These are phyloP conservation scores for Thymus quinquecostatus DNA, from an alignment of 257 asterid species.

Conservation along the genomic window DNA sequence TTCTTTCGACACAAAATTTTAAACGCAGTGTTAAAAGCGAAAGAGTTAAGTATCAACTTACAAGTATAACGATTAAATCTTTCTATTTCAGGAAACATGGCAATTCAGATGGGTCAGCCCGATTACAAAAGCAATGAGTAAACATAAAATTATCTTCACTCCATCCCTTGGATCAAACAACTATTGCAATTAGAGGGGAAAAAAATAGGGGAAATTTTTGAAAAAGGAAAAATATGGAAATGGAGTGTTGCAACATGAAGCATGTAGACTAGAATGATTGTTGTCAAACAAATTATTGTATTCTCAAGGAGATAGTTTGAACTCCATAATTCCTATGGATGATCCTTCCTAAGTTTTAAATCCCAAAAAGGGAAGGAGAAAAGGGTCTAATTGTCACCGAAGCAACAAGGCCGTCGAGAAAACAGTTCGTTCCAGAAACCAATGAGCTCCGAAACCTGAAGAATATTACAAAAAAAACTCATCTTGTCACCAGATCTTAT, in stretches of 20 bases:
- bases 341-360: slow-evolving; percentile 29
- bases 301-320: slow-evolving; percentile 36
- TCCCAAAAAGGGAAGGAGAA: slow-evolving; percentile 31
- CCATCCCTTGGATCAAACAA: background rate
- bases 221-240: background rate
- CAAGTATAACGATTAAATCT: too few species aligned
- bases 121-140: background rate
- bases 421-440: slow-evolving; percentile 34
- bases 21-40: too few species aligned
- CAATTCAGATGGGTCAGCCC: too few species aligned
- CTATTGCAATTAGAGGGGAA: background rate
- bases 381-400: slow-evolving; percentile 40
- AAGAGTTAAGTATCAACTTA: too few species aligned
- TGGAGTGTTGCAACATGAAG: background rate
- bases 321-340: slow-evolving; percentile 41
- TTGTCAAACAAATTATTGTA: slow-evolving; percentile 48
- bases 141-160: background rate
- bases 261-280: slow-evolving; percentile 22
- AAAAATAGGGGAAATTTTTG: background rate
- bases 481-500: slow-evolving; percentile 53
- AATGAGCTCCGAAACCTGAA: slow-evolving; percentile 45
- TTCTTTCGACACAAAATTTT: too few species aligned
- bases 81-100: too few species aligned
- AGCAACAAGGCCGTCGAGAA: slow-evolving; percentile 41
- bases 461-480: slow-evolving; percentile 37